phyloP scores from a whole-genome alignment of 208 protist genomes.

The Leishmania tropica region DNA sequence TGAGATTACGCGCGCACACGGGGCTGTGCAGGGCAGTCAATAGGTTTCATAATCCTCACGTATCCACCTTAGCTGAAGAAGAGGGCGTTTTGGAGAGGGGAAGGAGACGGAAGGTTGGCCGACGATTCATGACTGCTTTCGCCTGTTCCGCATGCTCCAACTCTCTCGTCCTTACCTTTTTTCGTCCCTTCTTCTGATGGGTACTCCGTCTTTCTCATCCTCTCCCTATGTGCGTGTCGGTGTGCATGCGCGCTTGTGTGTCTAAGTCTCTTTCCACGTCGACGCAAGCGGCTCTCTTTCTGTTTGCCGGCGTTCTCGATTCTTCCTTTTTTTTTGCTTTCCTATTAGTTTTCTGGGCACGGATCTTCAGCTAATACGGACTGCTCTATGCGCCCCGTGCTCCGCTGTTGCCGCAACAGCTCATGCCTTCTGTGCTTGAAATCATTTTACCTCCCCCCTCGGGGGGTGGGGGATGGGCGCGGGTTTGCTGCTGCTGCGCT shows the following conservation, averaged over 20 bases:
- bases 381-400: not conserved
- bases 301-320: not conserved
- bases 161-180: not conserved
- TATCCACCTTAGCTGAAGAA: not conserved
- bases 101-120: not conserved
- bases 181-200: constrained; percentile 1
- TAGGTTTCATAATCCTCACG: not conserved
- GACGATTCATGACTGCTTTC: not conserved
- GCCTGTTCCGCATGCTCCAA: not conserved
- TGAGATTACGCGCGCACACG: not conserved
- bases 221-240: not conserved
- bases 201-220: constrained; percentile 1
- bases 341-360: not conserved
- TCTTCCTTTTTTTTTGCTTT: constrained; percentile 11
- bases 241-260: not conserved
- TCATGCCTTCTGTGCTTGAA: not conserved
- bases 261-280: not conserved
- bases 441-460: not conserved
- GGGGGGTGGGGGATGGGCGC: too few relatives aligned
- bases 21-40: not conserved
- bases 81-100: not conserved
- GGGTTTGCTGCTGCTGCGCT: not conserved
- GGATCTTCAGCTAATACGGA: not conserved
- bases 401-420: not conserved
- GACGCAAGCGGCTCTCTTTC: not conserved